These are phyloP conservation scores for Exophiala bonariae DNA, from an alignment of 2,329 filamentous ascomycete species.

Conservation along the genomic window DNA sequence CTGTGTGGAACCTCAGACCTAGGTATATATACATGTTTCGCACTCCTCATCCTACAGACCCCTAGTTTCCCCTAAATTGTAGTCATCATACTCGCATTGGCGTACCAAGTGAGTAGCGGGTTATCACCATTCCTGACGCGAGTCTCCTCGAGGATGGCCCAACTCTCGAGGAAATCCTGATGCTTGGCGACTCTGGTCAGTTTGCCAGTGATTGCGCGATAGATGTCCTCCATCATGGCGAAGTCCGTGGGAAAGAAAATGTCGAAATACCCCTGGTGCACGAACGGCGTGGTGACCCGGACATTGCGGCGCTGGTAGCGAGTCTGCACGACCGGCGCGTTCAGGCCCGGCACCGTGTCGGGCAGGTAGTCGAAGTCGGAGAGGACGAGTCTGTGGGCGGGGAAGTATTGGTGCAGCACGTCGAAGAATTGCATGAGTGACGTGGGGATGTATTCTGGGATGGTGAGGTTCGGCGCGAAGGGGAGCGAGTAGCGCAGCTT, in stretches of 20 bases:
- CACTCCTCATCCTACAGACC: background rate
- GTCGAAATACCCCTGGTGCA: slow-evolving; percentile 98
- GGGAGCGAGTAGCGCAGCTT: slow-evolving; percentile 65
- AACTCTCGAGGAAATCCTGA: slow-evolving; percentile 84
- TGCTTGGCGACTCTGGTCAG: slow-evolving; percentile 82
- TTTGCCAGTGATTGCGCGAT: slow-evolving; percentile 89
- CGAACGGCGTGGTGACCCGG: slow-evolving; percentile 84
- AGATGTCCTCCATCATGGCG: slow-evolving; percentile 83
- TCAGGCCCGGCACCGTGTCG: slow-evolving; percentile 78
- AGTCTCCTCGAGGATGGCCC: slow-evolving; percentile 89
- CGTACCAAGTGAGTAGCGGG: slow-evolving; percentile 87
- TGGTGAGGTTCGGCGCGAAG: slow-evolving; percentile 72
- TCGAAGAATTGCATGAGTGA: slow-evolving; percentile 96
- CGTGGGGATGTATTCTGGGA: slow-evolving; percentile 91
- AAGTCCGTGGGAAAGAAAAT: slow-evolving; percentile 99
- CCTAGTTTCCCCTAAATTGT: slow-evolving; percentile 62
- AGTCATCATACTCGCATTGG: slow-evolving; percentile 89
- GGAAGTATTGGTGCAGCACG: slow-evolving; percentile 83
- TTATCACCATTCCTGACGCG: slow-evolving; percentile 90
- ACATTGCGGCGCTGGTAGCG: slow-evolving; percentile 84
- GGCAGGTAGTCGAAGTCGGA: slow-evolving; percentile 89
- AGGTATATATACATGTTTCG: too few species aligned
- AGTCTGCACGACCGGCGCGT: slow-evolving; percentile 95
- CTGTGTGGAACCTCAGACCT: too few species aligned
- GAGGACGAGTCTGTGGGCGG: slow-evolving; percentile 81